Base-by-base conservation (phyloP, 176 grass and related monocot species). In the Cenchrus americanus region DNA sequence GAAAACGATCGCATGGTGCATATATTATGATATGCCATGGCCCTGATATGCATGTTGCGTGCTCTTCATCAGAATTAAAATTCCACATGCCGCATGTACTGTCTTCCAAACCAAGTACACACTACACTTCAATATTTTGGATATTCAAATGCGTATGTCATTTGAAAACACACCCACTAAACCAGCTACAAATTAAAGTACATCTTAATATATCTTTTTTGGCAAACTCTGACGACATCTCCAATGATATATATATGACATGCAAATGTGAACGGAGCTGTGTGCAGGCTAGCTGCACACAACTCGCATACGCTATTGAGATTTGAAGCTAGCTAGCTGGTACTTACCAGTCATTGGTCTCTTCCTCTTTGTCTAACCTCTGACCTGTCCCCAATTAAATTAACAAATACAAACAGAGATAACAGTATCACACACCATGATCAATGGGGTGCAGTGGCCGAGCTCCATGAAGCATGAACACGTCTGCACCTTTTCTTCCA, bases 381-480 rank as follows among this genome's bases (percentile, higher is more conserved):
- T 57, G 55, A 22, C 21, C 37, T 84, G 14, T 66, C 32, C 14
- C 47, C 13, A 46, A n/a, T 30, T 19, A 66, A 40, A n/a, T 30
- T 19, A 66, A 40, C 47, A 50, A n/a, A 24, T 82, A 5, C 55
- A 90, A 87, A 83, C 18, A 49, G 1, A 50, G 15, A 88, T 94
- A 84, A 22, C 27, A 49, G 24, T 23, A 63, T 22, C 34, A 14
- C 6, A 24, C 49, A 54, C 14, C 81, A 42, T 44, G 60, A 54
- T 82, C 37, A 19, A 80, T 55, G 40, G 15, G 34, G 34, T 37
- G 34, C 34, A 37, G 27, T 47, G 5, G 17, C 34, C 34, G 2
- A 69, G 21, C 65, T 19, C 15, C 43, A 43, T 37, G 18, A 64
- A 64, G 10, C 43, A 43, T 37, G 18, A 64, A 64, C 66, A 71